Percentiles rank a stretch among this genome's conserved stretches.
Conservation (phyloP, 768 basidiomycete species). For the Xerocomus brunneocitrinus region DNA sequence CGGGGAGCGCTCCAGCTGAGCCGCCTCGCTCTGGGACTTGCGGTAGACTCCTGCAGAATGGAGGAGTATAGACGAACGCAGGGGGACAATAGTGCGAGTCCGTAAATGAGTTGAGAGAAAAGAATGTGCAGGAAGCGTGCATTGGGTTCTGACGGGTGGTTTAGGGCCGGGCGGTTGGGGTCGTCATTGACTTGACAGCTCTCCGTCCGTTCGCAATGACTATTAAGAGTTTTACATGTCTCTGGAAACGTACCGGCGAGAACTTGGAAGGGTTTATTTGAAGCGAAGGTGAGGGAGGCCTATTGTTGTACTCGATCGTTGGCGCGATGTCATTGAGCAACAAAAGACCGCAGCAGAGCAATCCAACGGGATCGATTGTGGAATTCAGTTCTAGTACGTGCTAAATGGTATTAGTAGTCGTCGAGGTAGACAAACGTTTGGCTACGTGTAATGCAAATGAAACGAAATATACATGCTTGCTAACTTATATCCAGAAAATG, state of each 20-base stretch:
- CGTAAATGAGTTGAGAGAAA: slow-evolving; percentile 26
- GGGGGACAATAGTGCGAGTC: slow-evolving; percentile 38
- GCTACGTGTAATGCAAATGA: not conserved
- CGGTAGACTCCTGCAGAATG: slow-evolving; percentile 34
- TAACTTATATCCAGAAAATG: slow-evolving; percentile 10
- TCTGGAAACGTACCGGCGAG: too few species aligned
- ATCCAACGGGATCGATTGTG: too few species aligned
- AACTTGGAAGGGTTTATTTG: too few species aligned
- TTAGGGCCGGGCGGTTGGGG: slow-evolving; percentile 19
- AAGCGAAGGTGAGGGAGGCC: too few species aligned
- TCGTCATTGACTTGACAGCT: too few species aligned
- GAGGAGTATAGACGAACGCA: slow-evolving; percentile 12
- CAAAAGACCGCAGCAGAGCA: too few species aligned
- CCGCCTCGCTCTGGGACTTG: slow-evolving; percentile 30
- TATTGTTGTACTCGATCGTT: too few species aligned
- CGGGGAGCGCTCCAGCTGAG: slow-evolving; percentile 28
- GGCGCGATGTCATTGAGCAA: too few species aligned
- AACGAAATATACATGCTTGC: not conserved
- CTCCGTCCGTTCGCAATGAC: too few species aligned
- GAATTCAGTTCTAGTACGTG: not conserved
- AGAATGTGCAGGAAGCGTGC: not conserved
- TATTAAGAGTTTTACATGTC: too few species aligned
- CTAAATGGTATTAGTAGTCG: slow-evolving; percentile 1
- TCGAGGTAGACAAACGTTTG: not conserved
- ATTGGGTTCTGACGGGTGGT: not conserved